Evolutionary conservation across 306 rosid genomes (phyloP), one percentile per base, ranked within the genome.

Genomic region (Oxytropis ochrocephala): DNA sequence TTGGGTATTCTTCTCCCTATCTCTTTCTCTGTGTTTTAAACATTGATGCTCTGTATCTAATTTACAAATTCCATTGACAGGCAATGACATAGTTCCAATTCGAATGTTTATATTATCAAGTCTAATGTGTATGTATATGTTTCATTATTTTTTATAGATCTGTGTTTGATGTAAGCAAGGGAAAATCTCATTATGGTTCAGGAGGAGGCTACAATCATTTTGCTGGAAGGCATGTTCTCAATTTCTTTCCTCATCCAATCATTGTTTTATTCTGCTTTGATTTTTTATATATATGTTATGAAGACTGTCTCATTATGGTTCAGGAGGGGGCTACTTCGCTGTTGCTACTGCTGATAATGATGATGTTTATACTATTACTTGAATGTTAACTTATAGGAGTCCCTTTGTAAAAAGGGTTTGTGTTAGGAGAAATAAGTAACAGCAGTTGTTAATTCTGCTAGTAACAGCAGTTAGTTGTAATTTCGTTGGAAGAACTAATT

Each of bases 201-300:
- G 93, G 93, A 77, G 98, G 98, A 55, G 96, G 96, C 5, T 93
- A 93, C 77, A 82, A 78, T 85, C 98, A 93, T 81, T 93, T 93
- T 85, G 57, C 98, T 67, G 98, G 98, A 90, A 93, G 96, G 98
- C 81, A 73, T 67, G 36, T 16, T 53, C 39, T 78, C 7, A 2
- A 12, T n/a, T 7, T 43, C 52, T 54, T 39, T 47, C 53, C 64
- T 46, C 46, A 11, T 38, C 54, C 54, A 59, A 42, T 21, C 73
- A 11, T 38, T 27, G 24, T 62, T 58, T 71, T 39, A 2, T 57
- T 59, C 55, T 54, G 35, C 17, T 49, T 21, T 6, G 33, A 54
- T 46, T 59, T 44, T 8, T 50, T 24, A 68, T 73, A 53, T 72
- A 57, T 42, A 8, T 56, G n/a, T 55, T 44, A n/a, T 44, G 50